These are phyloP conservation scores for Coemansia reversa DNA, from an alignment of 192 early-diverging fungal species.

Conservation along the genomic window DNA sequence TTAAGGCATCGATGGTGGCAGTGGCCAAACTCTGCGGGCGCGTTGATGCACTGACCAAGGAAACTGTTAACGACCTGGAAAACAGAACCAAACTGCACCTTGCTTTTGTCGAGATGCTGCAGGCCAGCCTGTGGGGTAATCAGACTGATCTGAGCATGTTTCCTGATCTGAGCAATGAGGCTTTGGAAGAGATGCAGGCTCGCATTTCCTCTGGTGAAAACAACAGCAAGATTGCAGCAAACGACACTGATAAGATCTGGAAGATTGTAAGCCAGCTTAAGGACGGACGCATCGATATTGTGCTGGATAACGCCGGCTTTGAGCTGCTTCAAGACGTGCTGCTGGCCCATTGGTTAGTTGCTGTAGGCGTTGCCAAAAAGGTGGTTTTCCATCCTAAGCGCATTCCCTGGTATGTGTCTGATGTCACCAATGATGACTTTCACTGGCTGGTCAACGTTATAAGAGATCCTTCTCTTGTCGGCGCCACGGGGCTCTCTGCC, in stretches of 20 bases:
- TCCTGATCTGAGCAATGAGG: constrained; percentile 64
- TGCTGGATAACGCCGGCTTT: constrained; percentile 93
- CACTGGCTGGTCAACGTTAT: constrained; percentile 57
- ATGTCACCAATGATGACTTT: constrained; percentile 83
- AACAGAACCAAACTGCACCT: constrained; percentile 36
- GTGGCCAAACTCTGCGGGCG: constrained; percentile 67
- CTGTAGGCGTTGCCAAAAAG: constrained; percentile 59
- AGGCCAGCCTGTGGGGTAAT: constrained; percentile 90
- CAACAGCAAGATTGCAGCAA: constrained; percentile 63
- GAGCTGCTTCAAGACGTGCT: constrained; percentile 88
- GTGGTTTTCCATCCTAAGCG: constrained; percentile 84
- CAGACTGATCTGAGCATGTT: constrained; percentile 81
- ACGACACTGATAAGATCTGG: constrained; percentile 71
- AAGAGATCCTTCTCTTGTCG: constrained; percentile 19
- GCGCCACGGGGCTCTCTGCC: constrained; percentile 20
- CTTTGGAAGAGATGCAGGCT: constrained; percentile 69
- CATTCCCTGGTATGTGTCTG: constrained; percentile 96
- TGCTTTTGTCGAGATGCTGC: constrained; percentile 67
- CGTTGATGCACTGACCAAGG: constrained; percentile 39
- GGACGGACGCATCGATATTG: constrained; percentile 70
- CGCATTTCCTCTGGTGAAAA: constrained; percentile 48
- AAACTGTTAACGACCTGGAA: constrained; percentile 12
- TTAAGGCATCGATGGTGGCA: constrained; percentile 64
- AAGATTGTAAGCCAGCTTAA: constrained; percentile 55
- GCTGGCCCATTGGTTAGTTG: constrained; percentile 81